Percentiles rank a stretch among this genome's conserved stretches.
phyloP scores from a whole-genome alignment of 176 grass and related monocot genomes.

The Lolium rigidum region DNA sequence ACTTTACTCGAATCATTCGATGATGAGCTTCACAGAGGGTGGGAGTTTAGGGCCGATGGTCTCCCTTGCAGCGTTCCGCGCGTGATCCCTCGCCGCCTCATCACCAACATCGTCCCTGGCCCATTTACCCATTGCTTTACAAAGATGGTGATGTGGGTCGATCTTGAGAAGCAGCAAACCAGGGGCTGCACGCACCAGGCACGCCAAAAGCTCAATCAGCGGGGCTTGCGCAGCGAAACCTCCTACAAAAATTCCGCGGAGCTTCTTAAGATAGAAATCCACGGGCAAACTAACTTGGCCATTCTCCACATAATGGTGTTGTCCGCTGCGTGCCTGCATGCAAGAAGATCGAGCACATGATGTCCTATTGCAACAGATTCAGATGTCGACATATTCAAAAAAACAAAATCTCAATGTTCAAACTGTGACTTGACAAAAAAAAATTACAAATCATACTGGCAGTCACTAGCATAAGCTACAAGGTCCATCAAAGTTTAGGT shows the following conservation, averaged over 20 bases:
- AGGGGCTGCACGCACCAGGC: neutral
- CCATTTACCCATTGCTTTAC: neutral
- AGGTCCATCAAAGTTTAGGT: neutral
- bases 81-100: neutral
- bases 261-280: slow-evolving; percentile 4
- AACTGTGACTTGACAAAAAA: neutral
- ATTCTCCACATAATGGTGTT: neutral
- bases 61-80: neutral
- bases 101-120: slow-evolving; percentile 7
- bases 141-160: slow-evolving; percentile 16
- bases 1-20: neutral
- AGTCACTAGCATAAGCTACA: neutral
- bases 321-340: neutral
- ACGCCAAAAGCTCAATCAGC: neutral
- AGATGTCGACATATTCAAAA: neutral
- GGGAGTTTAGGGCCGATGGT: neutral
- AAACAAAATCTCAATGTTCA: neutral
- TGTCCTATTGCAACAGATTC: neutral
- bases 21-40: neutral
- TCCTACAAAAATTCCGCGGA: neutral
- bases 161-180: neutral
- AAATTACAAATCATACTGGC: neutral
- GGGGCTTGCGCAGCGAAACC: slow-evolving; percentile 6
- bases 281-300: neutral
- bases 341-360: neutral